Base-by-base conservation (phyloP, 345 rosid genomes). In the Bruguiera gymnorhiza region DNA sequence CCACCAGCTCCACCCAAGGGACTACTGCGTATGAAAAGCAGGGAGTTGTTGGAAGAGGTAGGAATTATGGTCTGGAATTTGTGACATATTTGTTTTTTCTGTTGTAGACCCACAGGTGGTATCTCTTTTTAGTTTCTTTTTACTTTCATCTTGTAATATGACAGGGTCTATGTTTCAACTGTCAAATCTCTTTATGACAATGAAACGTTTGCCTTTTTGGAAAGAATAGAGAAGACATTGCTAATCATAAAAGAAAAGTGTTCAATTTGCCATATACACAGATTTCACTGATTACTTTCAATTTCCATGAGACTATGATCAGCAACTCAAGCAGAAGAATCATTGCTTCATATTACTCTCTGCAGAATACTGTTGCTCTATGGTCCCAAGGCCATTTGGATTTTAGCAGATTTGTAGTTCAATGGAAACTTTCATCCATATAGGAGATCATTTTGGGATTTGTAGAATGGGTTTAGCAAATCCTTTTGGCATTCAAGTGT, bases 1-100 rank as follows among this genome's bases (percentile, higher is more conserved):
- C 98, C 98, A 6, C 85, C 94, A 43, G 88, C 97, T 83, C 99
- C 99, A 1, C 91, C 99, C 9, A 95, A 95, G 85, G 99, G 99
- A 68, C 73, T 96, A 65, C 76, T 96, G 80, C 96, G 92, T 52
- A 70, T 92, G 86, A 96, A 88, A 84, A 96, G 82, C 84, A 88
- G 98, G 81, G 85, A 85, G 54, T 74, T 92, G 69, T 82, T 96
- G 87, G 99, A 96, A 81, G 99, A 88, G 99, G 99, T 96, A 85
- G 58, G 76, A 60, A 73, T 62, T 75, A 34, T 73, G 74, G 68
- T 65, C 61, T 61, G 26, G 48, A 56, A 57, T 34, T 29, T 56
- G 16, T 43, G 46, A 62, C 65, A 24, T 56, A 52, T 29, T 36
- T 62, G 16, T 60, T 34, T 4, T 37, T 60, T 56, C 20, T 63